Conservation (phyloP, 495 filamentous ascomycete species). For the Poronia punctata region DNA sequence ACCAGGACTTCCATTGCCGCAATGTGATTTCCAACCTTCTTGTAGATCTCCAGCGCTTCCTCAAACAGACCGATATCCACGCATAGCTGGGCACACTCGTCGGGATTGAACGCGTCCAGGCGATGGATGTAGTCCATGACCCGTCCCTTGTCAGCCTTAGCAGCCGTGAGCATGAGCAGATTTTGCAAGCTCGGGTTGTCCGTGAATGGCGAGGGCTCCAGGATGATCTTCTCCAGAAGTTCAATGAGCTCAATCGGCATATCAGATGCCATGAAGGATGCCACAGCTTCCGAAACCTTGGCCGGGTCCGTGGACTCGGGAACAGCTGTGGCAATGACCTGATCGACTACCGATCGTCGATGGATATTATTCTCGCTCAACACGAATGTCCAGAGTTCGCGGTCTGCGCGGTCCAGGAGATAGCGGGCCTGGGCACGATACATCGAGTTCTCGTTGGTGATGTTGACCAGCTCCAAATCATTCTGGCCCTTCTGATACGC, state of each 20-base stretch:
- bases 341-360: slow-evolving; percentile 86
- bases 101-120: slow-evolving; percentile 79
- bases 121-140: slow-evolving; percentile 96
- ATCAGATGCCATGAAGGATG: slow-evolving; percentile 83
- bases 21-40: slow-evolving; percentile 87
- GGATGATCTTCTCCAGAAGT: slow-evolving; percentile 96
- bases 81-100: slow-evolving; percentile 89
- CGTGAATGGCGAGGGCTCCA: slow-evolving; percentile 94
- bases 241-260: slow-evolving; percentile 93
- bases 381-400: slow-evolving; percentile 90
- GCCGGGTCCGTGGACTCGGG: slow-evolving; percentile 91
- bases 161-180: slow-evolving; percentile 91
- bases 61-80: slow-evolving; percentile 91
- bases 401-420: slow-evolving; percentile 81
- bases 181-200: slow-evolving; percentile 97
- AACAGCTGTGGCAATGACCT: slow-evolving; percentile 93
- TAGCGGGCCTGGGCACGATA: slow-evolving; percentile 95
- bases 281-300: slow-evolving; percentile 91
- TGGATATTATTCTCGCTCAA: slow-evolving; percentile 93
- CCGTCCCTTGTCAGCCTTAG: slow-evolving; percentile 90
- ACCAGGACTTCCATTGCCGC: slow-evolving; percentile 88
- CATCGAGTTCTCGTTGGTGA: slow-evolving; percentile 99
- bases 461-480: slow-evolving; percentile 91
- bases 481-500: slow-evolving; percentile 96
- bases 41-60: slow-evolving; percentile 97